Evolutionary conservation across 2,329 filamentous ascomycete genomes (phyloP), one percentile per base, ranked within the genome.

Genomic region (Fusarium penzigii): DNA sequence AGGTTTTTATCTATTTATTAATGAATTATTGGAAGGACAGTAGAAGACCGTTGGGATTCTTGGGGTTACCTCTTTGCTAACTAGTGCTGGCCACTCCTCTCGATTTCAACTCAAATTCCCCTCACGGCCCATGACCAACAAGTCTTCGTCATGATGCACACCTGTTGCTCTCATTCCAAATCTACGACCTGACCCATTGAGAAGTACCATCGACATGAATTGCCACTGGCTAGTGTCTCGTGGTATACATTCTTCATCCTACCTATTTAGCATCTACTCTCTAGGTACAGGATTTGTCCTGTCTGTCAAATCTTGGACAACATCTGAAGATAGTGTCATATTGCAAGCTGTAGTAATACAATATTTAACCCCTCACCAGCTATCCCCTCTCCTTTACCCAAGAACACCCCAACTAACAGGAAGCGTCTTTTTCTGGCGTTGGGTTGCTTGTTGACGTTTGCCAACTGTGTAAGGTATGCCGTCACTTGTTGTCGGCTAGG

Each of bases 131-230:
- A 25, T 25, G 20, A 25, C 20, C 20, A 25, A 25, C 20, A 25
- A 69, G 65, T 67, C 53, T 43, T 70, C 75, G 72, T 71, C 70
- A 72, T 68, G 20, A 25, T 25, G 20, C 7, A 25, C 20, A 25
- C 20, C 20, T 25, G 20, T 25, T 25, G 20, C 20, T 25, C 20
- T 25, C 7, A 25, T 25, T 25, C 20, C 7, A 25, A 25, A 5
- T 7, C 20, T 7, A 25, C 7, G 7, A 5, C 20, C 7, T 25
- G 20, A 25, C 7, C 20, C 7, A 25, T 5, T 25, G 5, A 25
- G 7, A 25, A 25, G 20, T 25, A 25, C 20, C 20, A 25, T 25
- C 7, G 20, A 25, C 20, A 25, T 25, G 20, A 7, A 25, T 25
- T 25, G 4, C 20, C 20, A 25, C 20, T 7, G 7, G 20, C 20